A percentile compares a stretch with the other conserved stretches of the same genome.
These are phyloP conservation scores for Wickerhamiella hasegawae DNA, from an alignment of 805 yeast genomes.

Conservation along the genomic window DNA sequence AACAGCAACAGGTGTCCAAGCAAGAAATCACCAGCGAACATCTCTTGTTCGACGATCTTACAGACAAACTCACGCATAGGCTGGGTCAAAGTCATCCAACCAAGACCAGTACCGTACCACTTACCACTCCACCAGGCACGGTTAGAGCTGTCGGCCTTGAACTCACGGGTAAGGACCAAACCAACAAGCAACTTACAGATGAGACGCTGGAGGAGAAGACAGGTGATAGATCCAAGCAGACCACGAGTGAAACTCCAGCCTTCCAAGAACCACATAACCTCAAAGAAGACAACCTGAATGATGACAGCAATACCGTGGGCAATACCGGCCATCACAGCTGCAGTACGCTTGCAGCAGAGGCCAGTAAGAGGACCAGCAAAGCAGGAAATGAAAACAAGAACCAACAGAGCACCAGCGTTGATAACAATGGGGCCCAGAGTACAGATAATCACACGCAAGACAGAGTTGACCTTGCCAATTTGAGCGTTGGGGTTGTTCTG, in stretches of 20 bases:
- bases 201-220: constrained; percentile 75
- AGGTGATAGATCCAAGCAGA: constrained; percentile 71
- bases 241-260: constrained; percentile 80
- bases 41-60: constrained; percentile 83
- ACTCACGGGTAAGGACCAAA: constrained; percentile 76
- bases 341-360: constrained; percentile 91
- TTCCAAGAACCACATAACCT: constrained; percentile 94
- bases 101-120: constrained; percentile 93
- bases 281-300: constrained; percentile 72
- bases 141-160: constrained; percentile 87
- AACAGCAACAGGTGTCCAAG: constrained; percentile 82
- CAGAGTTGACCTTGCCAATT: constrained; percentile 33
- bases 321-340: constrained; percentile 86
- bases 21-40: constrained; percentile 91
- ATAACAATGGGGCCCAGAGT: constrained; percentile 81
- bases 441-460: constrained; percentile 41
- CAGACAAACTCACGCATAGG: constrained; percentile 92
- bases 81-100: constrained; percentile 87
- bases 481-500: constrained; percentile 17
- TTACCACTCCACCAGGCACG: constrained; percentile 99
- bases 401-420: constrained; percentile 69
- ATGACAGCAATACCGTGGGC: constrained; percentile 93
- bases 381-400: constrained; percentile 73
- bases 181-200: constrained; percentile 73
- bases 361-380: constrained; percentile 95